phyloP scores from a whole-genome alignment of 768 basidiomycete species.

The Hydnomerulius pinastri region DNA sequence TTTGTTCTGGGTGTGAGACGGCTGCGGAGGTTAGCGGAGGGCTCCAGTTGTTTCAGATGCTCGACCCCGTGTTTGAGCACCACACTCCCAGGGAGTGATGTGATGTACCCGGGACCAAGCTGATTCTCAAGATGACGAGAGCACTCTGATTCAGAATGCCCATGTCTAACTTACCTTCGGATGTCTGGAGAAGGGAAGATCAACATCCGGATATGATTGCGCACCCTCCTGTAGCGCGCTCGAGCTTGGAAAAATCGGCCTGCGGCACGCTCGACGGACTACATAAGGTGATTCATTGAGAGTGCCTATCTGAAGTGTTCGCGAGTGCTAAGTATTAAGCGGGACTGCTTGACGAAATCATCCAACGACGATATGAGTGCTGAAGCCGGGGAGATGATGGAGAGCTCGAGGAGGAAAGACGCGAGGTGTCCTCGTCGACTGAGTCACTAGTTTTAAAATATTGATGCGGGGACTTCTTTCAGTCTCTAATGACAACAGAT shows the following conservation, averaged over 20 bases:
- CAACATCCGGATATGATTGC: conserved; percentile 56
- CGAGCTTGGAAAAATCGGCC: conserved; percentile 53
- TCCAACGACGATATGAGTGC: no score
- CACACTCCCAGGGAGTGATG: conserved; percentile 24
- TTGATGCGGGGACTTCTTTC: no score
- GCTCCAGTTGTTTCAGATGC: conserved; percentile 34
- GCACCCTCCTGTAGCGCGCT: conserved; percentile 56
- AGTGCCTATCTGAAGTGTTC: no score
- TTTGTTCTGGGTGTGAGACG: background rate
- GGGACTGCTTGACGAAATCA: no score
- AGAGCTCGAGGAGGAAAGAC: no score
- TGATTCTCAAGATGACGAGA: conserved; percentile 37
- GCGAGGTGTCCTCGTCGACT: no score
- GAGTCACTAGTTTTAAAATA: no score
- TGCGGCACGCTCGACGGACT: no score
- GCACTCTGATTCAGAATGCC: conserved; percentile 26
- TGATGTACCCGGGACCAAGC: conserved; percentile 33
- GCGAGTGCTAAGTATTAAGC: no score
- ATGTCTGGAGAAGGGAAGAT: conserved; percentile 11
- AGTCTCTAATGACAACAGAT: no score
- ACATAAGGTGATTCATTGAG: no score
- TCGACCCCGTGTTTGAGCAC: conserved; percentile 33
- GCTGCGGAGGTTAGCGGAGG: conserved; percentile 2
- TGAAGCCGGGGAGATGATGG: no score
- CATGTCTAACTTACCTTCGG: conserved; percentile 21